These are phyloP conservation scores for Ophiostoma sp. DNA, from an alignment of 2,329 filamentous ascomycete species.

Conservation along the genomic window DNA sequence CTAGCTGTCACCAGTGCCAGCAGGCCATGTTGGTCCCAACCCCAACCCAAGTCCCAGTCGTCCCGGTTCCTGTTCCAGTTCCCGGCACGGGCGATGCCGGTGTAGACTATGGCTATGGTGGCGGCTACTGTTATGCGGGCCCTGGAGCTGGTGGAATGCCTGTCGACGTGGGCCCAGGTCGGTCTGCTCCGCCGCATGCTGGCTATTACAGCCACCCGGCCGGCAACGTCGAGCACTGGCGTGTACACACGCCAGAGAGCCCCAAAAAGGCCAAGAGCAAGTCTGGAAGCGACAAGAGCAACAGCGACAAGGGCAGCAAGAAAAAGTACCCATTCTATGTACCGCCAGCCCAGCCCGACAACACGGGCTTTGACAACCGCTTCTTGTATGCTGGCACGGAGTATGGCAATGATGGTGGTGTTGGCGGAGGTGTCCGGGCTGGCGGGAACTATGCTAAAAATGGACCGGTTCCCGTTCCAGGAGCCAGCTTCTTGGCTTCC, in stretches of 20 bases:
- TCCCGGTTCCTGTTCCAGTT: background rate
- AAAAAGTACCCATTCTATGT: background rate
- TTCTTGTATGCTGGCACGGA: conserved; percentile 8
- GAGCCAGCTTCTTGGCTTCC: background rate
- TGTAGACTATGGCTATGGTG: background rate
- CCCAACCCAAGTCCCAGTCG: background rate
- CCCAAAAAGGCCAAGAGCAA: background rate
- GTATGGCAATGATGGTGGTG: background rate
- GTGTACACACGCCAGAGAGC: background rate
- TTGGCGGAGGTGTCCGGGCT: background rate
- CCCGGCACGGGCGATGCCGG: background rate
- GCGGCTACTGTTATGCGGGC: background rate
- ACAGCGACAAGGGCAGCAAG: background rate
- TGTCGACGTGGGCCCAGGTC: background rate
- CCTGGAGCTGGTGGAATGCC: background rate
- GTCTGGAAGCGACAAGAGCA: background rate
- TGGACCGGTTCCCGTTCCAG: background rate
- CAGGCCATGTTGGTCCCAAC: background rate
- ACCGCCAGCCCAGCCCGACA: background rate
- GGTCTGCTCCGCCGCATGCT: conserved; percentile 3
- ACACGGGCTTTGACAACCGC: conserved; percentile 10
- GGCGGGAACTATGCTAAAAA: background rate
- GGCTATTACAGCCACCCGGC: conserved; percentile 20
- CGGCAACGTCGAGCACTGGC: conserved; percentile 20
- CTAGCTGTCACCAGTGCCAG: background rate